Conservation (phyloP, 2,329 filamentous ascomycete genomes). For the Fusarium annulatum region DNA sequence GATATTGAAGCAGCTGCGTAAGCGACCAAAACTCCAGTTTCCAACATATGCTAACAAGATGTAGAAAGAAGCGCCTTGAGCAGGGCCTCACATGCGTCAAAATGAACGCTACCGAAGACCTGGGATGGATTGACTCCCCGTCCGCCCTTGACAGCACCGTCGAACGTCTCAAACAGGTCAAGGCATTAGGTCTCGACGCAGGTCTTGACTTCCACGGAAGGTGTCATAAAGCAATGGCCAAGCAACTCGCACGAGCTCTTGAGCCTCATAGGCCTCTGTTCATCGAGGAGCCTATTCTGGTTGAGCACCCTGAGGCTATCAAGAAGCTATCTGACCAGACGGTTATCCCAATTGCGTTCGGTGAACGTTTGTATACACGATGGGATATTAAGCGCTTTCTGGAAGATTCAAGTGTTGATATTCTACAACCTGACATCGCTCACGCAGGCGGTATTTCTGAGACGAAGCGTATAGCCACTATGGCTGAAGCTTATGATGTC, state of each 20-base stretch:
- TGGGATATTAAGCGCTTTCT: slow-evolving; percentile 81
- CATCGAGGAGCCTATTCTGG: slow-evolving; percentile 78
- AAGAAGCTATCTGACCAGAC: slow-evolving; percentile 48
- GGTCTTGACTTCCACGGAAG: slow-evolving; percentile 84
- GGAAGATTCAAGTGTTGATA: slow-evolving; percentile 74
- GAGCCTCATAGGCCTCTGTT: slow-evolving; percentile 78
- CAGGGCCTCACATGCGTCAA: slow-evolving; percentile 74
- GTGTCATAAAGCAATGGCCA: slow-evolving; percentile 83
- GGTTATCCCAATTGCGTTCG: slow-evolving; percentile 75
- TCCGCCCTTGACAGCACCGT: slow-evolving; percentile 70
- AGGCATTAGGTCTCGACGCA: slow-evolving; percentile 75
- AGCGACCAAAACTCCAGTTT: slow-evolving; percentile 40
- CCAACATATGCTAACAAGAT: slow-evolving; percentile 57
- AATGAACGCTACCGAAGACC: slow-evolving; percentile 83
- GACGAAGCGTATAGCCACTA: slow-evolving; percentile 73
- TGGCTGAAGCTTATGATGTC: slow-evolving; percentile 80
- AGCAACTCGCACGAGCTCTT: slow-evolving; percentile 75
- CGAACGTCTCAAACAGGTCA: slow-evolving; percentile 75
- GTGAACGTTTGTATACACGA: slow-evolving; percentile 76
- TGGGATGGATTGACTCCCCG: slow-evolving; percentile 81
- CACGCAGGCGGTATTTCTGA: slow-evolving; percentile 81
- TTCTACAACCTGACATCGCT: slow-evolving; percentile 78
- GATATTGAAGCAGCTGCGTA: slow-evolving; percentile 74
- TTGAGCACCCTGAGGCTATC: slow-evolving; percentile 74
- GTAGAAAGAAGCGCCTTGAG: slow-evolving; percentile 13